Conservation (phyloP, 2,329 filamentous ascomycete species). For the Fusarium tuaranense region DNA sequence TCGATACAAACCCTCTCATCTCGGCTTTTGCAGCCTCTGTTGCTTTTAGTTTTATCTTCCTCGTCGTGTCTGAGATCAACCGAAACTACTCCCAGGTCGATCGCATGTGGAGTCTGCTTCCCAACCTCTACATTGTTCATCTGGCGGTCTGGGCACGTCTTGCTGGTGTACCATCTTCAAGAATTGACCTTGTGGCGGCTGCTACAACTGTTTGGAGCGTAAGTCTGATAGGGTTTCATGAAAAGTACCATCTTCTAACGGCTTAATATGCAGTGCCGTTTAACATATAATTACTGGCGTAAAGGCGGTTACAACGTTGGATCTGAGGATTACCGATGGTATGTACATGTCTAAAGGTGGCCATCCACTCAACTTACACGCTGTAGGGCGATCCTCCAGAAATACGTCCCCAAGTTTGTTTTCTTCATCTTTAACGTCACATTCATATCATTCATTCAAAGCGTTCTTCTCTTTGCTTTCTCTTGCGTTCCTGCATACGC, state of each 20-base stretch:
- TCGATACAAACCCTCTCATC: conserved; percentile 87
- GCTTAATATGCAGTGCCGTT: conserved; percentile 67
- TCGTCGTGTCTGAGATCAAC: conserved; percentile 85
- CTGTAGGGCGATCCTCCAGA: conserved; percentile 75
- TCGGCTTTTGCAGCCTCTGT: conserved; percentile 79
- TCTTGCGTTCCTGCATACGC: conserved; percentile 83
- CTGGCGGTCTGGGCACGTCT: conserved; percentile 86
- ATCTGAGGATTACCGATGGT: conserved; percentile 95
- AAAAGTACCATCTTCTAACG: conserved; percentile 16
- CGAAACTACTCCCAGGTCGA: conserved; percentile 98
- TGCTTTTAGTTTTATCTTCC: conserved; percentile 76
- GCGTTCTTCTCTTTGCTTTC: conserved; percentile 82
- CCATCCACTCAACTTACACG: conserved; percentile 18
- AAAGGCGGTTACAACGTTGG: conserved; percentile 91
- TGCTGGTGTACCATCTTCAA: conserved; percentile 75
- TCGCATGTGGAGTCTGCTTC: conserved; percentile 89
- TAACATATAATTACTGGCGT: conserved; percentile 98
- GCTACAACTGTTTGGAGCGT: conserved; percentile 85
- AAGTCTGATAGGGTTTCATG: conserved; percentile 48
- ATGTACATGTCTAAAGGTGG: conserved; percentile 17
- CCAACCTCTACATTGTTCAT: conserved; percentile 87
- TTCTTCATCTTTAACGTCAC: conserved; percentile 89
- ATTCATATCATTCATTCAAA: conserved; percentile 91
- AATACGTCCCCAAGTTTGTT: conserved; percentile 68
- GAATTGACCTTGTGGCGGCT: conserved; percentile 78